Conservation (phyloP, 2,329 filamentous ascomycete genomes). For the Fusarium oxysporum region DNA sequence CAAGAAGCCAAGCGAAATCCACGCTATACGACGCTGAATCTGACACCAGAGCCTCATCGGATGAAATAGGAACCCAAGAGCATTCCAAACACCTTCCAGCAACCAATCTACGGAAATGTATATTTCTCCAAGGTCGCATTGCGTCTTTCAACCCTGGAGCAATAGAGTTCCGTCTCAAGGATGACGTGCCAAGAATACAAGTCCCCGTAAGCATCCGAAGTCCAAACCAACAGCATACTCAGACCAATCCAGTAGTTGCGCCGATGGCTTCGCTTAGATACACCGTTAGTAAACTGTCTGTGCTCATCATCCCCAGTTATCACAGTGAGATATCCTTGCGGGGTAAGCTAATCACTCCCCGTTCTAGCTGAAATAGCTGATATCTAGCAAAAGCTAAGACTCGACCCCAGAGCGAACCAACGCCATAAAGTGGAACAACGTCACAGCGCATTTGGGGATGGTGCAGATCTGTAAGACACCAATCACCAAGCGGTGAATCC, state of each 20-base stretch:
- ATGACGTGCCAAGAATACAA: slow-evolving; percentile 1
- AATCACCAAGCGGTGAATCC: slow-evolving; percentile 14
- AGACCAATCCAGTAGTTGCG: not conserved
- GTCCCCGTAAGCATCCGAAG: slow-evolving; percentile 3
- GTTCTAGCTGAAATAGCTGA: slow-evolving; percentile 14
- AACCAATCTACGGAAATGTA: not conserved
- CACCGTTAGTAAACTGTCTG: not conserved
- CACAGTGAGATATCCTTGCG: slow-evolving; percentile 9
- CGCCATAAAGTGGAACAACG: slow-evolving; percentile 13
- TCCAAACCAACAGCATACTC: not conserved
- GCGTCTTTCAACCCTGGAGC: not conserved
- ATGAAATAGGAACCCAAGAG: not conserved
- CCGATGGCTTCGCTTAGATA: not conserved
- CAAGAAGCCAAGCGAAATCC: not conserved
- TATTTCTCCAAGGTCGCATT: not conserved
- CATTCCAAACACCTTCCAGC: not conserved
- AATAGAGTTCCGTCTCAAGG: not conserved
- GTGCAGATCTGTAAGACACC: slow-evolving; percentile 7
- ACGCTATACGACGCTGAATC: not conserved
- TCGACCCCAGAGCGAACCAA: not conserved
- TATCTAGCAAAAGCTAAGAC: not conserved
- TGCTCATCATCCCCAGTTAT: slow-evolving; percentile 7
- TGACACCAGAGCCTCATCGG: not conserved
- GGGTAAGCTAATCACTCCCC: not conserved
- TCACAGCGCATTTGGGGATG: slow-evolving; percentile 21